phyloP scores from a whole-genome alignment of 768 basidiomycete genomes.

The Pulveroboletus ravenelii region DNA sequence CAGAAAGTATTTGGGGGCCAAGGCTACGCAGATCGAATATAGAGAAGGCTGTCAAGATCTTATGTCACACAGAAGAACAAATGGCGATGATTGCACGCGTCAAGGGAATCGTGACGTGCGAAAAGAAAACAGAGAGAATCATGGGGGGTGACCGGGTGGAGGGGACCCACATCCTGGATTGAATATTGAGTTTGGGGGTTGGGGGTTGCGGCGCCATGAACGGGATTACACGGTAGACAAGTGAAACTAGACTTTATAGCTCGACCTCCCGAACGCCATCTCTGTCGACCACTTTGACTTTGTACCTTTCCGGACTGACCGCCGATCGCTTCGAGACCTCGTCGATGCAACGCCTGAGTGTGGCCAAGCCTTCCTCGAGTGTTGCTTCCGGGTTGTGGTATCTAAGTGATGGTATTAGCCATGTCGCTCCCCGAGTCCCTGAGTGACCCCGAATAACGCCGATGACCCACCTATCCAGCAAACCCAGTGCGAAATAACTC shows the following conservation, averaged over 20 bases:
- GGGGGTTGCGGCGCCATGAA: neutral
- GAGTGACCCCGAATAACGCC: neutral
- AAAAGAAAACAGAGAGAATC: slow-evolving; percentile 49
- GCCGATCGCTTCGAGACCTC: slow-evolving; percentile 84
- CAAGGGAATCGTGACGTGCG: slow-evolving; percentile 41
- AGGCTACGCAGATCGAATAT: slow-evolving; percentile 48
- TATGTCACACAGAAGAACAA: slow-evolving; percentile 8
- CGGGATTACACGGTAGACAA: slow-evolving; percentile 4
- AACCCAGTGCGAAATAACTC: slow-evolving; percentile 85
- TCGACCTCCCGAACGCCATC: slow-evolving; percentile 83
- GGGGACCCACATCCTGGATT: slow-evolving; percentile 21
- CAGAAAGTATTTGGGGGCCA: slow-evolving; percentile 55
- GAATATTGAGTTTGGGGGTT: neutral
- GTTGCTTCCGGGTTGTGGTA: slow-evolving; percentile 89
- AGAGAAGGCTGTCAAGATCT: slow-evolving; percentile 30
- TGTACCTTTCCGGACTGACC: slow-evolving; percentile 76
- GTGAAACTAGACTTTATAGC: slow-evolving; percentile 37
- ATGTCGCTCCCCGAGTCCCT: neutral
- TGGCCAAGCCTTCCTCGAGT: slow-evolving; percentile 80
- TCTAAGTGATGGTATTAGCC: slow-evolving; percentile 34
- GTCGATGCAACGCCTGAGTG: slow-evolving; percentile 79
- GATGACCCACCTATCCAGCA: slow-evolving; percentile 72
- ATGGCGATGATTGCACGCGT: slow-evolving; percentile 31
- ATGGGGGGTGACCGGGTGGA: slow-evolving; percentile 49
- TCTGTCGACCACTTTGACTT: slow-evolving; percentile 88